Percentiles rank a stretch among this genome's conserved stretches.
Conservation (phyloP, 176 grass and related monocot species). For the Musa beccarii region DNA sequence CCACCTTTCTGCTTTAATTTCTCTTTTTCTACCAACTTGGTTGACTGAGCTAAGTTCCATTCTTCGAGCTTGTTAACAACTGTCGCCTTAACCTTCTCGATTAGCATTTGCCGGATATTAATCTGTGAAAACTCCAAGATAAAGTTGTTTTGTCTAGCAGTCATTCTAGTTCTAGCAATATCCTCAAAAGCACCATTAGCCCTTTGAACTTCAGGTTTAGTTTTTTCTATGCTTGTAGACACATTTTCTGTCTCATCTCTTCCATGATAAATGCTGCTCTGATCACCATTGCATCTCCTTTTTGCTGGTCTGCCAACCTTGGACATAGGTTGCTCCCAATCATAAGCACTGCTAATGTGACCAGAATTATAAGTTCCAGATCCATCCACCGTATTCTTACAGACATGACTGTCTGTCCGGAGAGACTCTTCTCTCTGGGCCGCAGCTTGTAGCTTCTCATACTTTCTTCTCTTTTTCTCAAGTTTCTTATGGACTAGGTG, state of each 20-base stretch:
- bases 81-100: conserved; percentile 54
- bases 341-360: conserved; percentile 4
- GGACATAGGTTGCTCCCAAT: conserved; percentile 32
- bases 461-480: conserved; percentile 34
- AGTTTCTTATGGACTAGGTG: background rate
- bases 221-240: conserved; percentile 25
- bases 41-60: conserved; percentile 33
- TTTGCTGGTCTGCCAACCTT: conserved; percentile 46
- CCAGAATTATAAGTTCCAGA: background rate
- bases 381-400: conserved; percentile 31
- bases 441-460: conserved; percentile 20
- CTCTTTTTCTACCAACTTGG: conserved; percentile 21
- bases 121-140: conserved; percentile 51
- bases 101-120: conserved; percentile 45
- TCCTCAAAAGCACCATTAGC: conserved; percentile 43
- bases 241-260: conserved; percentile 41
- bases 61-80: conserved; percentile 44
- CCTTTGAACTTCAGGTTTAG: conserved; percentile 33
- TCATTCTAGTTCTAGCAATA: conserved; percentile 40
- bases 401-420: conserved; percentile 20
- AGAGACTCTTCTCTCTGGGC: background rate
- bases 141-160: conserved; percentile 46
- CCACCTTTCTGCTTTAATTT: conserved; percentile 20
- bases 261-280: conserved; percentile 25
- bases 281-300: conserved; percentile 35